A percentile compares a stretch with the other conserved stretches of the same genome.
These are phyloP conservation scores for Vitis hybrid DNA, from an alignment of 177 flowering plant species.

Conservation along the genomic window DNA sequence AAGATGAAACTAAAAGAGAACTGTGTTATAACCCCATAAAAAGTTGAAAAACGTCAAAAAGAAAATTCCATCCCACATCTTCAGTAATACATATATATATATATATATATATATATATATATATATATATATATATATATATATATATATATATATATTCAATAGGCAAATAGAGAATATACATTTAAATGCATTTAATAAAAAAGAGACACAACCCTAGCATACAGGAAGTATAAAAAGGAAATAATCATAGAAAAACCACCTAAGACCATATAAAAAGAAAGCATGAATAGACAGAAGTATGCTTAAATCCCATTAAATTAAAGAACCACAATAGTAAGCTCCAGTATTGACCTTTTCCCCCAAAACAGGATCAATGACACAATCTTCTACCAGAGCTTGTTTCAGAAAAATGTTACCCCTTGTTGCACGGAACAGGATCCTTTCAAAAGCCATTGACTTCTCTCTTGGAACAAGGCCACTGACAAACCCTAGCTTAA, in stretches of 20 bases:
- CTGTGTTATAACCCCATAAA: neutral
- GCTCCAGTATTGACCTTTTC: slow-evolving; percentile 54
- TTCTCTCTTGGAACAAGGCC: slow-evolving; percentile 82
- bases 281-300: neutral
- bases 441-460: slow-evolving; percentile 81
- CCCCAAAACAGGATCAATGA: slow-evolving; percentile 75
- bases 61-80: neutral
- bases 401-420: slow-evolving; percentile 81
- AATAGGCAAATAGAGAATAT: too few relatives aligned
- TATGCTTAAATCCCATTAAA: neutral
- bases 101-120: too few relatives aligned
- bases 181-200: too few relatives aligned
- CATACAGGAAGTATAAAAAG: slow-evolving; percentile 3
- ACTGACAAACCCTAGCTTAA: slow-evolving; percentile 69
- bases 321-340: neutral
- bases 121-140: too few relatives aligned
- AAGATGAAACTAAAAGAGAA: neutral
- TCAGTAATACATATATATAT: too few relatives aligned
- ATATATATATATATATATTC: too few relatives aligned
- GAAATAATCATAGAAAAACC: neutral
- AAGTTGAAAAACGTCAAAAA: neutral
- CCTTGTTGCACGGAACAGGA: slow-evolving; percentile 83
- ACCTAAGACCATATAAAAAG: neutral
- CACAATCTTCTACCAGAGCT: slow-evolving; percentile 57
- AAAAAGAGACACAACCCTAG: neutral